These are phyloP conservation scores for Pilatotrama ljubarskyi DNA, from an alignment of 768 basidiomycete species.

Conservation along the genomic window DNA sequence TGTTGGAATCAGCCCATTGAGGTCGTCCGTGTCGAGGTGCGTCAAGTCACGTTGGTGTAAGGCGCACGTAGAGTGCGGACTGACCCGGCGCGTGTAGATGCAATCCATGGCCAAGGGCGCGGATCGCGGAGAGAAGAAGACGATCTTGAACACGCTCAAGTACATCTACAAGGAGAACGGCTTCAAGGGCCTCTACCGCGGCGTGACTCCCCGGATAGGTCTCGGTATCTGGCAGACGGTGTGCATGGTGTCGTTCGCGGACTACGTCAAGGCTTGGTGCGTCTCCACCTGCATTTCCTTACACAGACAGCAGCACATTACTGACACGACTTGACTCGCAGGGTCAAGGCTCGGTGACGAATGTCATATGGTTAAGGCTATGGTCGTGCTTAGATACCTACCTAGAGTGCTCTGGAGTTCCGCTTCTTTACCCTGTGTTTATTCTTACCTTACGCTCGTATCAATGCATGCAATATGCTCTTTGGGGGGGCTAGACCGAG, in stretches of 20 bases:
- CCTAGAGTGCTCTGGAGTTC: constrained; percentile 9
- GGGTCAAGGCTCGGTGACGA: constrained; percentile 16
- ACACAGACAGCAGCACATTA: too few species aligned
- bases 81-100: constrained; percentile 64
- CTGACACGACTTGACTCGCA: background rate
- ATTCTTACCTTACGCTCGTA: constrained; percentile 18
- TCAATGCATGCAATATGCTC: constrained; percentile 10
- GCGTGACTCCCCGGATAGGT: constrained; percentile 94
- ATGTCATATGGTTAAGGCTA: background rate
- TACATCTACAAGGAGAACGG: constrained; percentile 98
- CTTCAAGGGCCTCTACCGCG: constrained; percentile 93
- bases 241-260: constrained; percentile 98
- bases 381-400: constrained; percentile 13
- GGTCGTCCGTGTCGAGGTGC: constrained; percentile 92
- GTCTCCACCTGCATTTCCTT: constrained; percentile 13
- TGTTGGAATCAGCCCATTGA: constrained; percentile 99
- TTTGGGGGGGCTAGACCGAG: too few species aligned
- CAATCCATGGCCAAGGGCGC: constrained; percentile 92
- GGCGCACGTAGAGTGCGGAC: background rate
- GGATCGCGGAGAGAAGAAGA: constrained; percentile 89
- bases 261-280: constrained; percentile 89
- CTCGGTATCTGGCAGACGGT: constrained; percentile 97
- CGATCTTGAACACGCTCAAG: constrained; percentile 85
- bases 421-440: constrained; percentile 1
- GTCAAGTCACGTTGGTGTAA: constrained; percentile 6